Evolutionary conservation across 331 rosid species (phyloP).

Genomic region (Prunus yedoensis): DNA sequence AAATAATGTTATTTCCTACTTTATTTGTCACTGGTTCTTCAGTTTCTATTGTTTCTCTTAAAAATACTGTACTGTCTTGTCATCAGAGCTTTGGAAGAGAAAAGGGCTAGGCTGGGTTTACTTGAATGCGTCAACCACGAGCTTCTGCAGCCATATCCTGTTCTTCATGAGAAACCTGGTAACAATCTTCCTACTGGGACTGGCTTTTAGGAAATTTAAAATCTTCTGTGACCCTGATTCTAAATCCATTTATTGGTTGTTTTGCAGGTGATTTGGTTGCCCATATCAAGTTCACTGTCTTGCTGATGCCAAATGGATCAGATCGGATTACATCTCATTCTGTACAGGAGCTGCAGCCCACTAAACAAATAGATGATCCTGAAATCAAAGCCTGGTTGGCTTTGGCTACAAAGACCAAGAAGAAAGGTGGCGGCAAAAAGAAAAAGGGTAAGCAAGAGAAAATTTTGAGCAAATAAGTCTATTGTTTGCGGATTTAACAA

Average conservation of each 20-base stretch:
- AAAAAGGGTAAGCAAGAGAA: constrained; percentile 60
- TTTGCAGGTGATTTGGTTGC: constrained; percentile 87
- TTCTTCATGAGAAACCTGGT: constrained; percentile 97
- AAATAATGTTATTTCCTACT: neutral
- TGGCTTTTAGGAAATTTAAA: neutral
- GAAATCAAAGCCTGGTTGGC: constrained; percentile 95
- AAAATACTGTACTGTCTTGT: neutral
- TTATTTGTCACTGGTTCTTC: neutral
- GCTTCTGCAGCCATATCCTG: constrained; percentile 96
- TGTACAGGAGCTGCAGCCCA: constrained; percentile 74
- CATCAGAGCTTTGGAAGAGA: constrained; percentile 93
- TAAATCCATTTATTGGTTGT: neutral
- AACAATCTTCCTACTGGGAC: neutral
- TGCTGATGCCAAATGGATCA: constrained; percentile 95
- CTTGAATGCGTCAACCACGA: constrained; percentile 93
- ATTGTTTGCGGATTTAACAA: neutral
- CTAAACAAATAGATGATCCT: constrained; percentile 83
- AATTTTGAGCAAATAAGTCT: no score
- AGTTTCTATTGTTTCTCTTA: neutral
- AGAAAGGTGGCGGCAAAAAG: constrained; percentile 97
- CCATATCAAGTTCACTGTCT: constrained; percentile 84
- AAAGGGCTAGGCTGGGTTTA: constrained; percentile 82
- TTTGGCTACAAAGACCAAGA: constrained; percentile 82
- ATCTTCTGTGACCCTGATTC: neutral
- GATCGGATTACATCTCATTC: constrained; percentile 79